Base-by-base conservation (phyloP, 352 stramenopile species). In the Phytopythium ostracodes region DNA sequence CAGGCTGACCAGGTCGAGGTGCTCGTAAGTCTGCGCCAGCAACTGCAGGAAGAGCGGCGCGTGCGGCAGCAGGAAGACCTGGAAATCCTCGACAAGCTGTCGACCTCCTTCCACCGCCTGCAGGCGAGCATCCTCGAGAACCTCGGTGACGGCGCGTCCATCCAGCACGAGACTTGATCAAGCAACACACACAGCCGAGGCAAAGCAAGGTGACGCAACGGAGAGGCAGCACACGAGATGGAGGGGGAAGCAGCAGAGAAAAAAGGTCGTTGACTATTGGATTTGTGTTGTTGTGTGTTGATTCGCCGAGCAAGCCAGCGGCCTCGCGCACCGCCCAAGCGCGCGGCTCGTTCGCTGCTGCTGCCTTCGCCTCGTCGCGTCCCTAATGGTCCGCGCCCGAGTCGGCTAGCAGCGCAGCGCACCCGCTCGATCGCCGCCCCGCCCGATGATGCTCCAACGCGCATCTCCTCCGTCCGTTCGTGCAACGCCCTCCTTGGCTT, bases 81-180 rank as follows among this genome's bases (percentile, higher is more conserved):
- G 10, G 71, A 79, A 25, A 75, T 96, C 33, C 73, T 97, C 7
- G 84, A 96, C 71, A 89, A 89, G 44, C 71, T 97, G 33, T 75
- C 84, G 7, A 71, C 72, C 4, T 84, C 85, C 8, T 93, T 96
- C 65, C 68, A 84, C 25, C 78, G 81, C 36, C 68, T 97, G 20
- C 89, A 97, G 65, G 57, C 76, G 15, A 90, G 82, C 38, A 89
- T 96, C 40, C 70, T 96, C 22, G 74, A 92, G 42, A 94, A 87
- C 53, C 79, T 97, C 33, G 86, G 87, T 55, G 78, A 91, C 60
- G 66, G 71, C n/a, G 63, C 46, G 33, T 57, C 47, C 35, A 43
- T 29, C 17, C 46, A 58, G 49, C 57, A 62, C 29, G 46, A 25
- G 59, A 71, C 18, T 15, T 49, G 35, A 53, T 56, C n/a, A n/a